A percentile compares a stretch with the other conserved stretches of the same genome.
Evolutionary conservation across 805 yeast species (phyloP).

Genomic region (Kuraishia floccosa): DNA sequence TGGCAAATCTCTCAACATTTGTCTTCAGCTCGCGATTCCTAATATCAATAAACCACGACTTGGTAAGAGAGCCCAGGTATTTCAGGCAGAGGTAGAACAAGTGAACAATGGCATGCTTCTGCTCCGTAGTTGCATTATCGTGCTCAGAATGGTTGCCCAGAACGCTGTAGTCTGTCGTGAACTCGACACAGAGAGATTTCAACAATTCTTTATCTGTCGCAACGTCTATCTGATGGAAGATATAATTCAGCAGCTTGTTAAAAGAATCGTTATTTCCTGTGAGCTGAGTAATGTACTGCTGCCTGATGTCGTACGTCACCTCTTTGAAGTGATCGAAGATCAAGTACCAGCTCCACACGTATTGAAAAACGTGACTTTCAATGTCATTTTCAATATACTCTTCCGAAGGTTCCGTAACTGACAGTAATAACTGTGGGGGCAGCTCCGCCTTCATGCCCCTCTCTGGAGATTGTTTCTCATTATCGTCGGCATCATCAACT

Average conservation of each 20-base stretch:
- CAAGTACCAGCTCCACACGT: slow-evolving; percentile 61
- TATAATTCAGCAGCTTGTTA: slow-evolving; percentile 35
- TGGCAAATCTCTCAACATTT: slow-evolving; percentile 51
- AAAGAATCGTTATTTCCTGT: slow-evolving; percentile 30
- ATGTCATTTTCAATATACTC: slow-evolving; percentile 29
- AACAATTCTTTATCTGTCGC: slow-evolving; percentile 6
- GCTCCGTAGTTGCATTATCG: slow-evolving; percentile 20
- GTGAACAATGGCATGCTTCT: slow-evolving; percentile 30
- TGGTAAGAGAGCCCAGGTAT: slow-evolving; percentile 44
- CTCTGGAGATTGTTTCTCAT: too few species aligned
- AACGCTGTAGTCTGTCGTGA: neutral
- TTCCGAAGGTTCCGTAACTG: slow-evolving; percentile 17
- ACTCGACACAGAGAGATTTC: slow-evolving; percentile 7
- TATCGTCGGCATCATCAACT: slow-evolving; percentile 15
- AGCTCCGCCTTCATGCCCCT: slow-evolving; percentile 18
- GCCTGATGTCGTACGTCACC: slow-evolving; percentile 53
- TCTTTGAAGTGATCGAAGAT: slow-evolving; percentile 50
- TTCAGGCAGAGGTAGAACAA: slow-evolving; percentile 37
- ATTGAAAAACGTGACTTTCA: slow-evolving; percentile 23
- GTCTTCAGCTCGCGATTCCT: slow-evolving; percentile 56
- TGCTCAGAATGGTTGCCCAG: slow-evolving; percentile 12
- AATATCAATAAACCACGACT: slow-evolving; percentile 60
- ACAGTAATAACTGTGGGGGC: slow-evolving; percentile 27
- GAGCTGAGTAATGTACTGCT: slow-evolving; percentile 47
- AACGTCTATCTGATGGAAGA: slow-evolving; percentile 43